phyloP scores from a whole-genome alignment of 805 yeast genomes.

The Metschnikowia lunata region DNA sequence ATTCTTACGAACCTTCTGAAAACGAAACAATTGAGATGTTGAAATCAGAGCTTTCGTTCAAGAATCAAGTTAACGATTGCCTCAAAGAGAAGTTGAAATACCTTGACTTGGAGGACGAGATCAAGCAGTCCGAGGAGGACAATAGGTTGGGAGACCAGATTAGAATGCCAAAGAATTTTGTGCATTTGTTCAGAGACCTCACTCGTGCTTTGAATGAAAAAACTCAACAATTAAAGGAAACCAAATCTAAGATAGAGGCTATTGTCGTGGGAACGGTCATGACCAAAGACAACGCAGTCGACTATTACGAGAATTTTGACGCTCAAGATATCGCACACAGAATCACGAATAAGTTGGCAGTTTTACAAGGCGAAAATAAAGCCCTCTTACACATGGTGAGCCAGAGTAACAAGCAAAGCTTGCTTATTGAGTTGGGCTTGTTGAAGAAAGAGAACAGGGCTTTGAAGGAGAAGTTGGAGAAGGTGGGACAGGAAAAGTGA shows the following conservation, averaged over 20 bases:
- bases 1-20: slow-evolving; percentile 5
- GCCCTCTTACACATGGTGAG: slow-evolving; percentile 66
- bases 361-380: slow-evolving; percentile 64
- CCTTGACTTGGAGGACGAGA: slow-evolving; percentile 8
- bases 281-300: slow-evolving; percentile 24
- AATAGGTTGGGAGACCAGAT: slow-evolving; percentile 15
- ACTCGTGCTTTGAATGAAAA: slow-evolving; percentile 45
- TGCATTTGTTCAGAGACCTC: slow-evolving; percentile 46
- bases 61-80: slow-evolving; percentile 42
- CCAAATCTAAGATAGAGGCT: slow-evolving; percentile 61
- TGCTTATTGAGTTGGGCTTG: slow-evolving; percentile 63
- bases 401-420: slow-evolving; percentile 70
- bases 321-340: slow-evolving; percentile 73
- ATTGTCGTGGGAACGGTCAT: slow-evolving; percentile 34
- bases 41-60: slow-evolving; percentile 49
- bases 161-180: slow-evolving; percentile 40
- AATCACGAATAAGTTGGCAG: slow-evolving; percentile 56
- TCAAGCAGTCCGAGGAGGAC: slow-evolving; percentile 4
- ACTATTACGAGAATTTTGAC: slow-evolving; percentile 61
- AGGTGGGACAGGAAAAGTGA: slow-evolving; percentile 1
- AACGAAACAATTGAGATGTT: slow-evolving; percentile 29
- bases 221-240: slow-evolving; percentile 49
- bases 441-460: slow-evolving; percentile 39
- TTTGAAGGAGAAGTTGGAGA: slow-evolving; percentile 13
- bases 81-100: slow-evolving; percentile 31